Evolutionary conservation across 225 moss, liverwort and hornwort species (phyloP).

Genomic region (Neckera pumila): DNA sequence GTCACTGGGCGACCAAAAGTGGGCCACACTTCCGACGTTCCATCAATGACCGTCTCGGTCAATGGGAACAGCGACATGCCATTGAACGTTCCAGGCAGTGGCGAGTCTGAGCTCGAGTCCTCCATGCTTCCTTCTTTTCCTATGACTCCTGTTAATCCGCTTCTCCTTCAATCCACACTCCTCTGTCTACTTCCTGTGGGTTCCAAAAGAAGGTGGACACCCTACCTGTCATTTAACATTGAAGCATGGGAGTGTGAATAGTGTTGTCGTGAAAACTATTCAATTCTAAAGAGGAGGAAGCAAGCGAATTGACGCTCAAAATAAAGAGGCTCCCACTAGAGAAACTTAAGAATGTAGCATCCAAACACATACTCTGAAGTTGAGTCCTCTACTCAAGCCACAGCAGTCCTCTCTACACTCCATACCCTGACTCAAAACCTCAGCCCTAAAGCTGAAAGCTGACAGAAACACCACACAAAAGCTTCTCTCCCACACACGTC

Average conservation of each 20-base stretch:
- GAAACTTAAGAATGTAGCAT: neutral
- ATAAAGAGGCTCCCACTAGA: neutral
- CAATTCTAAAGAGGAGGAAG: neutral
- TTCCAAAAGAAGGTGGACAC: neutral
- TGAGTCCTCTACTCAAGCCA: neutral
- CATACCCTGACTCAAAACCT: neutral
- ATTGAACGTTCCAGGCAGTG: neutral
- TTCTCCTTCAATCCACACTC: neutral
- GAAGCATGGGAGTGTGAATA: neutral
- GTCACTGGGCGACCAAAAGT: constrained; percentile 19
- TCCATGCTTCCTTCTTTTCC: constrained; percentile 1
- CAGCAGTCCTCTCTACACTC: neutral
- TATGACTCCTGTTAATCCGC: neutral
- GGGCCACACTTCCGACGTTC: constrained; percentile 40
- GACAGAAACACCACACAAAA: neutral
- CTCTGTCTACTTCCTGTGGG: neutral
- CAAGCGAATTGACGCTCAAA: neutral
- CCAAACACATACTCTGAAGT: neutral
- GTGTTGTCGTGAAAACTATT: neutral
- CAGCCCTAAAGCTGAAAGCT: neutral
- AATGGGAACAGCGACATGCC: constrained; percentile 26
- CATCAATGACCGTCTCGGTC: constrained; percentile 23
- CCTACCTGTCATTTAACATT: neutral
- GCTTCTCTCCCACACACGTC: neutral
- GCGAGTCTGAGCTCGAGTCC: neutral